These are phyloP conservation scores for Corchorus olitorius DNA, from an alignment of 345 rosid genomes.

Conservation along the genomic window DNA sequence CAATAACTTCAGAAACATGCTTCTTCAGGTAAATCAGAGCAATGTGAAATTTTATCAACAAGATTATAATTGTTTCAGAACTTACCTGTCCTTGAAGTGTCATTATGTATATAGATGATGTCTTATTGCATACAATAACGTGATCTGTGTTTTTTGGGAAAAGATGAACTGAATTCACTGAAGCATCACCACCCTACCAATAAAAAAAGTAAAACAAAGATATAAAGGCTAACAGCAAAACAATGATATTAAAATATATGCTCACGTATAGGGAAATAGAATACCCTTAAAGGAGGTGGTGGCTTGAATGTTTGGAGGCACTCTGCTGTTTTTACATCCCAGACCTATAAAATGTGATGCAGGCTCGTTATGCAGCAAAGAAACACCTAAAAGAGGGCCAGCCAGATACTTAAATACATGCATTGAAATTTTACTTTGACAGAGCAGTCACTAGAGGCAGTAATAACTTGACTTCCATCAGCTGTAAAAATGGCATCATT, in stretches of 20 bases:
- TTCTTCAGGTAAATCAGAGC: not conserved
- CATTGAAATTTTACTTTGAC: slow-evolving; percentile 55
- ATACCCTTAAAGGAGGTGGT: slow-evolving; percentile 92
- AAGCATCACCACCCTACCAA: slow-evolving; percentile 89
- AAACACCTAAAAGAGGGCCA: not conserved
- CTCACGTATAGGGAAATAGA: slow-evolving; percentile 12
- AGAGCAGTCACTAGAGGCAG: slow-evolving; percentile 92
- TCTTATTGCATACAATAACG: slow-evolving; percentile 89
- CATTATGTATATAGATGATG: slow-evolving; percentile 89
- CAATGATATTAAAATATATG: slow-evolving; percentile 21
- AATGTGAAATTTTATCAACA: not conserved
- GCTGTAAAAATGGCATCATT: slow-evolving; percentile 91
- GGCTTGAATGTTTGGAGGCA: slow-evolving; percentile 94
- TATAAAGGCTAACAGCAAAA: slow-evolving; percentile 13
- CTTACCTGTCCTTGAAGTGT: slow-evolving; percentile 97
- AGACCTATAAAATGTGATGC: slow-evolving; percentile 53
- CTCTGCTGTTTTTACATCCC: slow-evolving; percentile 96
- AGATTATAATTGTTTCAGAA: slow-evolving; percentile 2
- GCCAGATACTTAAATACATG: slow-evolving; percentile 5
- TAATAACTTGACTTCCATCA: slow-evolving; percentile 86
- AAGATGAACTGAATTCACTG: slow-evolving; percentile 96
- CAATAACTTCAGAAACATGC: not conserved
- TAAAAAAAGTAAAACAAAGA: slow-evolving; percentile 28
- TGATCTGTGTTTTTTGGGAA: slow-evolving; percentile 89
- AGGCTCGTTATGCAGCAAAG: slow-evolving; percentile 3